Conservation (phyloP, 805 yeast species). For the Candida takata region DNA sequence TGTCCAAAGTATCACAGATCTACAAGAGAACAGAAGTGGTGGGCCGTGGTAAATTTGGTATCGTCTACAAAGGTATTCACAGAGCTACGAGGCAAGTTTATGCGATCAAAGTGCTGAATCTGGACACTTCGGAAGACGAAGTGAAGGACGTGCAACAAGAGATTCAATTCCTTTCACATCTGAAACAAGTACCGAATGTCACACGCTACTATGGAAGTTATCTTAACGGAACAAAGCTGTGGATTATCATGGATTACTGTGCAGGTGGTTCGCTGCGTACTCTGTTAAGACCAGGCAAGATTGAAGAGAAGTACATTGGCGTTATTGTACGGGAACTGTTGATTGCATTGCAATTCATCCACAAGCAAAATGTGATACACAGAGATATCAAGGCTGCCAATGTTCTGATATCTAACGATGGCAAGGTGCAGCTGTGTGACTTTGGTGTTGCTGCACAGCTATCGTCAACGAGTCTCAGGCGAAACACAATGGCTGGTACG, state of each 20-base stretch:
- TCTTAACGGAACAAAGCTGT: conserved; percentile 79
- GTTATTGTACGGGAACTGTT: conserved; percentile 81
- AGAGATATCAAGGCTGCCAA: conserved; percentile 97
- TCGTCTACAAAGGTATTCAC: conserved; percentile 83
- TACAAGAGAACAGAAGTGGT: conserved; percentile 84
- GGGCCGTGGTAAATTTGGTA: conserved; percentile 96
- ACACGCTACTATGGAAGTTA: conserved; percentile 89
- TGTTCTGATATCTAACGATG: conserved; percentile 81
- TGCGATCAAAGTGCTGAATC: conserved; percentile 87
- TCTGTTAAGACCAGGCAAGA: conserved; percentile 73
- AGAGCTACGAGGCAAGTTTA: conserved; percentile 66
- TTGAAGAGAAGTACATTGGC: conserved; percentile 79
- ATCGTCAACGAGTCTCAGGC: conserved; percentile 62
- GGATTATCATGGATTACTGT: conserved; percentile 98
- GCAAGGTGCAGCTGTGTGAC: conserved; percentile 87
- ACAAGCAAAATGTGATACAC: conserved; percentile 86
- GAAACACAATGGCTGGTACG: conserved; percentile 94
- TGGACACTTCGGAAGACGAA: conserved; percentile 92
- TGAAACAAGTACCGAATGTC: conserved; percentile 83
- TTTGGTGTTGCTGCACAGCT: conserved; percentile 97
- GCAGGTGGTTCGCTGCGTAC: conserved; percentile 86
- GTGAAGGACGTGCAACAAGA: conserved; percentile 93
- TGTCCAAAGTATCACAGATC: conserved; percentile 25
- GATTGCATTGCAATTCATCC: conserved; percentile 73
- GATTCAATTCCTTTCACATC: conserved; percentile 74